Base-by-base conservation (phyloP, 306 rosid genomes). In the Chamaecrista fasciculata region DNA sequence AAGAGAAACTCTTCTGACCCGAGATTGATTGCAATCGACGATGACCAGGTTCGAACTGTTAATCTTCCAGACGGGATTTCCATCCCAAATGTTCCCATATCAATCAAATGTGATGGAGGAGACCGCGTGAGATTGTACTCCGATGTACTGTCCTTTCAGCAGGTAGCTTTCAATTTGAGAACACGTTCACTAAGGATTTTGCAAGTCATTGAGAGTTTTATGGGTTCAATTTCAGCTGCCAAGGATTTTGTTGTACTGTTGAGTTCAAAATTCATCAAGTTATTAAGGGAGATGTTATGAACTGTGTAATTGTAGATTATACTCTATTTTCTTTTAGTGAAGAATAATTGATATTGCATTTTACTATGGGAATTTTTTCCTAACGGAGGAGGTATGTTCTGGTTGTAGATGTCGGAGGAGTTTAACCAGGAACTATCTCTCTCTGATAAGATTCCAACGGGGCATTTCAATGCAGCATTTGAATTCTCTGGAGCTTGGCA, bases 31-130 rank as follows among this genome's bases (percentile, higher is more conserved):
- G 69, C 80, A 21, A 53, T 85, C 4, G 88, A 83, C 24, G 79
- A 80, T 3, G 77, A 67, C 19, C 50, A 50, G 15, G 66, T 77
- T 24, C 85, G 91, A 0, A 85, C 75, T 4, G 34, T 91, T 8
- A 70, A 79, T 14, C 84, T 91, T 8, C 96, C 89, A 0, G 85
- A 86, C 2, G 89, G 89, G 7, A 50, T 91, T 79, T 78, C 86
- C 5, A 71, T 89, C 47, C 83, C 79, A 6, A 79, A 75, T 42
- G 97, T 91, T 11, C 91, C 97, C 75, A 89, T 83, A 75, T 88
- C 91, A 43, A 86, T 91, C 61, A 88, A 89, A 15, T 89, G 91
- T 31, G 97, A 88, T 56, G 88, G 88, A 80, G 97, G 97, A 20
- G 97, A 91, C 28, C 96, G 93, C 66, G 72, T 78, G 82, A 74